Evolutionary conservation across 306 rosid species (phyloP).

Genomic region (Quercus wislizeni): DNA sequence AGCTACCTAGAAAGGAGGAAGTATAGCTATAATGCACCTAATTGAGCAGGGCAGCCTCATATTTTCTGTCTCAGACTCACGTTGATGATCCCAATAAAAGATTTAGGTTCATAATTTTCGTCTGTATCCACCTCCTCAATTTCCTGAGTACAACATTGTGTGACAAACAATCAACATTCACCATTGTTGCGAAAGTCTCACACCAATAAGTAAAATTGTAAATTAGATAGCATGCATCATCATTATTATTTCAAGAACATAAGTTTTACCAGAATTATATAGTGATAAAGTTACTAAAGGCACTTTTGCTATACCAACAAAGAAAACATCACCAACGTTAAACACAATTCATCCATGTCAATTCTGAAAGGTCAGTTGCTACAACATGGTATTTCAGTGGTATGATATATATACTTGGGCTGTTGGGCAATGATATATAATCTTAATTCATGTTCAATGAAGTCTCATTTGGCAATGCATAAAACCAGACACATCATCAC

Average conservation of each 20-base stretch:
- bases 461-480: not conserved
- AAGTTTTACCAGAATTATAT: not conserved
- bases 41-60: conserved; percentile 22
- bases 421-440: not conserved
- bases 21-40: not conserved
- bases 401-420: not conserved
- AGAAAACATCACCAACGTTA: not conserved
- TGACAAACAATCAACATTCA: not conserved
- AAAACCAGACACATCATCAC: not conserved
- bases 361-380: not conserved
- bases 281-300: not conserved
- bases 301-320: not conserved
- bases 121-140: conserved; percentile 98
- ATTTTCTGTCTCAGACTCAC: conserved; percentile 59
- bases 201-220: not conserved
- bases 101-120: conserved; percentile 80
- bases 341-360: not conserved
- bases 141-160: conserved; percentile 31
- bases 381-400: not conserved
- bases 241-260: not conserved
- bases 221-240: not conserved
- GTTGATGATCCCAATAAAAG: conserved; percentile 60
- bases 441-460: not conserved
- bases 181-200: not conserved
- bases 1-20: not conserved